Conservation (phyloP, 1,284 basidiomycete genomes). For the Heterobasidion irregulare region DNA sequence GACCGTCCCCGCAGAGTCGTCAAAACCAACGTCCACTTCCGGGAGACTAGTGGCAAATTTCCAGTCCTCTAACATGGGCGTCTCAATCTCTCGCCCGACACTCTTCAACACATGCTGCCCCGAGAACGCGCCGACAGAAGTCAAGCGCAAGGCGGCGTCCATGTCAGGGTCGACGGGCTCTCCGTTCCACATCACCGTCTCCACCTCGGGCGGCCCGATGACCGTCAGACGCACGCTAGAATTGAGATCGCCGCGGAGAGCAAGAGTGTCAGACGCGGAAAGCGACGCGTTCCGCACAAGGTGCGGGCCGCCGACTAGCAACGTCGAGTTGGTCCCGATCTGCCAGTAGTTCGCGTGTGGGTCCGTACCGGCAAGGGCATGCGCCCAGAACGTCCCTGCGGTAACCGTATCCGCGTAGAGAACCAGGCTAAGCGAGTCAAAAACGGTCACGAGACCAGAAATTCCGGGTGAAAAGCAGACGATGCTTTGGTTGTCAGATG, state of each 20-base stretch:
- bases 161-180: constrained; percentile 30
- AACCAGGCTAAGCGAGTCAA: constrained; percentile 58
- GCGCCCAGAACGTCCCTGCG: constrained; percentile 50
- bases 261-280: constrained; percentile 25
- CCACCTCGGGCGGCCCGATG: constrained; percentile 43
- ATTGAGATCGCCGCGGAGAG: constrained; percentile 39
- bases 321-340: constrained; percentile 41
- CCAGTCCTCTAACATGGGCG: constrained; percentile 48
- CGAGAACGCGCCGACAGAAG: constrained; percentile 13
- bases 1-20: constrained; percentile 53
- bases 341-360: constrained; percentile 34
- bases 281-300: constrained; percentile 45
- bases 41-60: constrained; percentile 65
- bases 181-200: constrained; percentile 65
- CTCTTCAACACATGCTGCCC: constrained; percentile 16
- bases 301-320: constrained; percentile 46
- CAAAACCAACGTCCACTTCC: constrained; percentile 47
- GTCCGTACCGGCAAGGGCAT: constrained; percentile 25
- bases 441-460: constrained; percentile 47
- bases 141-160: constrained; percentile 11
- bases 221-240: constrained; percentile 33
- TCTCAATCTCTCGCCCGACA: constrained; percentile 11
- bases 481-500: constrained; percentile 27
- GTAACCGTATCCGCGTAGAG: constrained; percentile 57
- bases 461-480: constrained; percentile 20